Percentiles rank a stretch among this genome's conserved stretches.
phyloP scores from a whole-genome alignment of 371 early-diverging fungal genomes.

The Syncephalis fuscata region DNA sequence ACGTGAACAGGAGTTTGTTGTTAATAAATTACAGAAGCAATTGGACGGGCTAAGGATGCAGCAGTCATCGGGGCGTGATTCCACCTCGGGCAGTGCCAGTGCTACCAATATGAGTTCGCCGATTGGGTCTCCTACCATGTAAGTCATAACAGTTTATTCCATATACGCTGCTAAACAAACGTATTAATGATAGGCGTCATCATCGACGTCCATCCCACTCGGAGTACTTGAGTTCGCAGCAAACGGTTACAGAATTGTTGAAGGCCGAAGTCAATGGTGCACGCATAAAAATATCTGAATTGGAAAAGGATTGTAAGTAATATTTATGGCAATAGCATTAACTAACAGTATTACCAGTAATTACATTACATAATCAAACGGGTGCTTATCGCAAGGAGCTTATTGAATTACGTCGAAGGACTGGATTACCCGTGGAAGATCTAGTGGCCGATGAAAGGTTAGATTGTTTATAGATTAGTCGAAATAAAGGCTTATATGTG shows the following conservation, averaged over 20 bases:
- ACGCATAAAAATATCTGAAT: constrained; percentile 36
- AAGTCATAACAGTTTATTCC: background rate
- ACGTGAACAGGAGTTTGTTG: constrained; percentile 70
- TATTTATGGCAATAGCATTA: no score
- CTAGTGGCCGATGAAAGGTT: constrained; percentile 19
- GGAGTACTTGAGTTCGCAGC: constrained; percentile 10
- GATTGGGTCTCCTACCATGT: constrained; percentile 12
- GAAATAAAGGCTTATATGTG: background rate
- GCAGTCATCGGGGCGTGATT: constrained; percentile 6
- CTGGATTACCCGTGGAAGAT: constrained; percentile 34
- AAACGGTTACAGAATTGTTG: constrained; percentile 42
- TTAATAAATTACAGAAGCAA: constrained; percentile 49
- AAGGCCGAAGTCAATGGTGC: constrained; percentile 44
- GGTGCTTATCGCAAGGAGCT: constrained; percentile 52
- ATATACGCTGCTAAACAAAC: constrained; percentile 4
- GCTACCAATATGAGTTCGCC: constrained; percentile 9
- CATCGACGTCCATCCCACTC: constrained; percentile 11
- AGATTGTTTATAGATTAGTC: constrained; percentile 17
- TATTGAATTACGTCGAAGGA: constrained; percentile 41
- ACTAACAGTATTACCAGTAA: background rate
- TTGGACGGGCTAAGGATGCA: constrained; percentile 30
- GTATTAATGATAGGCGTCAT: constrained; percentile 8
- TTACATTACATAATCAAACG: constrained; percentile 18
- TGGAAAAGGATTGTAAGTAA: constrained; percentile 52
- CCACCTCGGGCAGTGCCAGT: constrained; percentile 14